Conservation (phyloP, 331 rosid species). For the Rhamnella rubrinervis region DNA sequence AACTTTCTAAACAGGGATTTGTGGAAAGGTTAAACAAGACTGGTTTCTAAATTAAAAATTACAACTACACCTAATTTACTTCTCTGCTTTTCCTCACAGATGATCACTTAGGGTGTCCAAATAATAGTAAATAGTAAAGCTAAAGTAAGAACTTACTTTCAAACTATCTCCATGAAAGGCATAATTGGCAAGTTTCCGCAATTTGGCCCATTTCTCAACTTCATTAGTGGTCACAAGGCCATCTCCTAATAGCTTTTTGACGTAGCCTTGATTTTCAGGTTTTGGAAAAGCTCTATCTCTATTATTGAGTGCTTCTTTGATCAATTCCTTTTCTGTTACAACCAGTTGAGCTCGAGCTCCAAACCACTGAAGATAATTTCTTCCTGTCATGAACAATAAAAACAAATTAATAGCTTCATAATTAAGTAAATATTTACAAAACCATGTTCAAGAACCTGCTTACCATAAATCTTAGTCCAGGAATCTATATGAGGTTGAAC, state of each 20-base stretch:
- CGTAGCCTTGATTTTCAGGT: background rate
- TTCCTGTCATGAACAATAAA: conserved; percentile 3
- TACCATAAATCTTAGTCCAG: conserved; percentile 17
- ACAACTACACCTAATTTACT: no score
- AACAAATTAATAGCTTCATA: background rate
- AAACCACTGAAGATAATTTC: conserved; percentile 27
- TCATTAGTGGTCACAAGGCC: conserved; percentile 7
- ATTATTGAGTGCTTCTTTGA: conserved; percentile 25
- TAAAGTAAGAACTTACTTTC: background rate
- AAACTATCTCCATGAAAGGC: conserved; percentile 31
- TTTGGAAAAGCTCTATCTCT: conserved; percentile 22
- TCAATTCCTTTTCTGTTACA: conserved; percentile 21
- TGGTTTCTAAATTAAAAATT: no score
- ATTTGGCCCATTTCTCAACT: conserved; percentile 27
- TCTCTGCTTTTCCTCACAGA: background rate
- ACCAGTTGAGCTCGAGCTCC: conserved; percentile 26
- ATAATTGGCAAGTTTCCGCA: conserved; percentile 26
- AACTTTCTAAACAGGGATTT: no score
- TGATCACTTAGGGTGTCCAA: background rate
- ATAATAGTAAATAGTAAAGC: background rate
- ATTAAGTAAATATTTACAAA: background rate
- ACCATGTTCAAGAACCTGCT: background rate
- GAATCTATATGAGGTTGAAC: conserved; percentile 15
- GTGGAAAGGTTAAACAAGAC: no score
- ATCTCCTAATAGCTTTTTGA: conserved; percentile 30